These are phyloP conservation scores for Taiwanofungus camphoratus DNA, from an alignment of 1,284 basidiomycete species.

Conservation along the genomic window DNA sequence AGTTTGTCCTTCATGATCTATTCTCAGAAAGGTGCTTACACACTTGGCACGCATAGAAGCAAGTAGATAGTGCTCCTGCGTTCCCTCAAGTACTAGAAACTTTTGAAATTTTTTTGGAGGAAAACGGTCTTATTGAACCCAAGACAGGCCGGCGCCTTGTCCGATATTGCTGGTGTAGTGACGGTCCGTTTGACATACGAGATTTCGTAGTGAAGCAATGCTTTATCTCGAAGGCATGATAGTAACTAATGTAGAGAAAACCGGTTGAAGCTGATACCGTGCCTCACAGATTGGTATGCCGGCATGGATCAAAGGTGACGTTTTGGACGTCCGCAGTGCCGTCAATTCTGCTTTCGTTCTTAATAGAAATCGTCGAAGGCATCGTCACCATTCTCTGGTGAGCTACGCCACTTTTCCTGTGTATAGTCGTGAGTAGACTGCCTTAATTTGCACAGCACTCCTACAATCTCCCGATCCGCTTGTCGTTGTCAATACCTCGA, in stretches of 20 bases:
- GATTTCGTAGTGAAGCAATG: constrained; percentile 86
- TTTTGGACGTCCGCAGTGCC: constrained; percentile 63
- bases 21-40: constrained; percentile 4
- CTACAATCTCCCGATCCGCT: constrained; percentile 25
- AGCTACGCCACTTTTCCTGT: too few species aligned
- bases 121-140: constrained; percentile 59
- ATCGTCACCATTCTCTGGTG: too few species aligned
- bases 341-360: constrained; percentile 30
- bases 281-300: constrained; percentile 56
- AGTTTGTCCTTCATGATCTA: constrained; percentile 36
- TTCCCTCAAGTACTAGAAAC: constrained; percentile 67
- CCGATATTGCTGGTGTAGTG: constrained; percentile 72
- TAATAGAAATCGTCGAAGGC: too few species aligned
- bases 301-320: constrained; percentile 61
- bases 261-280: constrained; percentile 2
- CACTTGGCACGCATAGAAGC: constrained; percentile 42
- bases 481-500: constrained; percentile 54
- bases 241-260: constrained; percentile 7
- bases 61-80: constrained; percentile 74
- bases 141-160: constrained; percentile 48
- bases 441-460: constrained; percentile 14
- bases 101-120: constrained; percentile 66
- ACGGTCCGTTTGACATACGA: constrained; percentile 78
- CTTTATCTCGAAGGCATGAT: constrained; percentile 71
- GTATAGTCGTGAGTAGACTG: too few species aligned